These are phyloP conservation scores for Ustilago tritici DNA, from an alignment of 1,284 basidiomycete species.

Conservation along the genomic window DNA sequence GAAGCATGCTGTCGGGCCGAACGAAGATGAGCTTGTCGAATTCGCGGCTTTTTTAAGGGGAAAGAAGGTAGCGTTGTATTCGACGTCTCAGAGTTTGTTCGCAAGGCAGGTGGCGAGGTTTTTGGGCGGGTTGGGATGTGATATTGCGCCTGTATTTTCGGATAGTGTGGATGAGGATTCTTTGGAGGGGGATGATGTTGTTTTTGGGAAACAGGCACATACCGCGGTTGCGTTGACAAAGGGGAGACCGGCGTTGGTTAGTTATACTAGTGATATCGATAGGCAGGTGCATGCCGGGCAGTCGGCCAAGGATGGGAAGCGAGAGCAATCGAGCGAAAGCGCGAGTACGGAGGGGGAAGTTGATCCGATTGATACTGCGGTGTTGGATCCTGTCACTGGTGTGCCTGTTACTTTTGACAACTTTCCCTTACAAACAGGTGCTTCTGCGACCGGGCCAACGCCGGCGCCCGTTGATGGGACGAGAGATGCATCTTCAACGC, in stretches of 20 bases:
- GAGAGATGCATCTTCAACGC: neutral
- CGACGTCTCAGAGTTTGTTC: slow-evolving; percentile 35
- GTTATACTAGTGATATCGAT: slow-evolving; percentile 53
- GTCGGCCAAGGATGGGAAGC: slow-evolving; percentile 1
- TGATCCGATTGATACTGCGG: slow-evolving; percentile 31
- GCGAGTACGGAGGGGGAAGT: neutral
- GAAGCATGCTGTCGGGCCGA: slow-evolving; percentile 21
- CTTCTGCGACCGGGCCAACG: neutral
- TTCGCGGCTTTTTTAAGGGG: slow-evolving; percentile 28
- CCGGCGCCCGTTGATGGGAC: neutral
- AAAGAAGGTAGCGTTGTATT: slow-evolving; percentile 54
- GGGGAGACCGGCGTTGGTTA: slow-evolving; percentile 49
- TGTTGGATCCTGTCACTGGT: slow-evolving; percentile 60
- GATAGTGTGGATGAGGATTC: slow-evolving; percentile 32
- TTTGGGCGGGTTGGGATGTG: slow-evolving; percentile 37
- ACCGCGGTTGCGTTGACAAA: slow-evolving; percentile 54
- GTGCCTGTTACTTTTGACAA: slow-evolving; percentile 52
- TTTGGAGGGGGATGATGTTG: slow-evolving; percentile 10
- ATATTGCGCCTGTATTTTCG: slow-evolving; percentile 40
- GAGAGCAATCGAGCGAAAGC: neutral
- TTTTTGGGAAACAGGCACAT: slow-evolving; percentile 31
- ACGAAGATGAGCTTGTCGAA: slow-evolving; percentile 33
- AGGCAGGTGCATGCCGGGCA: slow-evolving; percentile 17
- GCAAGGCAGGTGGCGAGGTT: slow-evolving; percentile 32
- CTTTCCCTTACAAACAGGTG: slow-evolving; percentile 6